Evolutionary conservation across 306 rosid species (phyloP).

Genomic region (Trifolium pratense): DNA sequence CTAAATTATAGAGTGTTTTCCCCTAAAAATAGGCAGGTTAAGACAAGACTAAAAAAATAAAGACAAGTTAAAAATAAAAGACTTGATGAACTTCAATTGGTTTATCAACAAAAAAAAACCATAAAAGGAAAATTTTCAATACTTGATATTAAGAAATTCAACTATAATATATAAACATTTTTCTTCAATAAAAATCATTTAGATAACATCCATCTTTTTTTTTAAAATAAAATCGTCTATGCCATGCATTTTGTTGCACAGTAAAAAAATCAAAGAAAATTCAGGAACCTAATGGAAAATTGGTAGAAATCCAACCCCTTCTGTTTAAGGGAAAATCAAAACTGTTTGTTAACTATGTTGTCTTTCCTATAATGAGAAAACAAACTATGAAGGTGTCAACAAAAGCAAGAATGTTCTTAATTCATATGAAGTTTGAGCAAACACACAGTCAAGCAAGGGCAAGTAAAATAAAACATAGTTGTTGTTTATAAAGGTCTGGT

Average conservation of each 20-base stretch:
- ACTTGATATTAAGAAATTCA: neutral
- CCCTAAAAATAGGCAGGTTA: too few relatives aligned
- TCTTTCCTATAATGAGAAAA: neutral
- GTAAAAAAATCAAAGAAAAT: too few relatives aligned
- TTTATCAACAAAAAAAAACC: too few relatives aligned
- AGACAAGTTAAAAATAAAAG: too few relatives aligned
- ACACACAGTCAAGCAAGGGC: slow-evolving; percentile 46
- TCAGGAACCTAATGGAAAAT: too few relatives aligned
- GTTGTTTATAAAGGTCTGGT: slow-evolving; percentile 44
- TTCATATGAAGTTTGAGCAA: slow-evolving; percentile 54
- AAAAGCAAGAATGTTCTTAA: slow-evolving; percentile 23
- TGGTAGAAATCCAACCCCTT: too few relatives aligned
- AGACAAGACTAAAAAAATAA: too few relatives aligned
- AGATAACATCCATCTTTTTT: neutral
- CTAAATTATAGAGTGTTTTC: too few relatives aligned
- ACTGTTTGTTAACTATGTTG: neutral
- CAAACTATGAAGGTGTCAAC: slow-evolving; percentile 2
- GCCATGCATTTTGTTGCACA: too few relatives aligned
- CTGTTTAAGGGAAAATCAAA: neutral
- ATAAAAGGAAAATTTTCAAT: too few relatives aligned
- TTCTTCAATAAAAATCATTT: neutral
- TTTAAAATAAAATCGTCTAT: too few relatives aligned
- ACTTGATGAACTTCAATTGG: too few relatives aligned
- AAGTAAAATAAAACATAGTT: slow-evolving; percentile 51
- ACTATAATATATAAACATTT: neutral